Percentiles rank a stretch among this genome's conserved stretches.
phyloP scores from a whole-genome alignment of 352 stramenopile species.

The Pythium vanterpoolii region DNA sequence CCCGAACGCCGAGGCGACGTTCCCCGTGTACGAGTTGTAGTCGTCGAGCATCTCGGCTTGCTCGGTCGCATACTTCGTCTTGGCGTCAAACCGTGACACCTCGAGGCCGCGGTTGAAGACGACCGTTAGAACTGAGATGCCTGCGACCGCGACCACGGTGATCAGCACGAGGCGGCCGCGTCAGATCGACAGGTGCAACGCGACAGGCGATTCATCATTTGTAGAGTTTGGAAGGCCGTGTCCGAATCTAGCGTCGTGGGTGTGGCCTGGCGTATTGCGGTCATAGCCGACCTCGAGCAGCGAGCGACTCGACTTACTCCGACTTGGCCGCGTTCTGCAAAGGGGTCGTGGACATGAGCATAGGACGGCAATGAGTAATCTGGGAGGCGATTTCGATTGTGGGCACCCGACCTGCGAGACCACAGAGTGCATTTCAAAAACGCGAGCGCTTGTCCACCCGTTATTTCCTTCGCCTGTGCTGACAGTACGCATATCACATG shows the following conservation, averaged over 20 bases:
- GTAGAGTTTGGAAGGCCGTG: not conserved
- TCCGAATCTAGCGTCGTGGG: not conserved
- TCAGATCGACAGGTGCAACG: not conserved
- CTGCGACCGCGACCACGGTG: not conserved
- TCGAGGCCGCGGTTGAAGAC: not conserved
- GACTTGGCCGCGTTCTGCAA: not conserved
- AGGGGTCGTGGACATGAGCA: not conserved
- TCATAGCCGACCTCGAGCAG: not conserved
- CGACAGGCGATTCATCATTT: not conserved
- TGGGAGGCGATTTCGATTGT: slow-evolving; percentile 19
- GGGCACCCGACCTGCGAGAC: no score
- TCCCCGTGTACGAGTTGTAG: slow-evolving; percentile 3
- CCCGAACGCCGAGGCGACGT: not conserved
- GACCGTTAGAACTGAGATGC: not conserved
- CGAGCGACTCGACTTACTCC: not conserved
- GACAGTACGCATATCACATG: no score
- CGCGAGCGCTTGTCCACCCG: no score
- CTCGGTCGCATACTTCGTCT: not conserved
- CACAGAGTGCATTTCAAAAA: no score
- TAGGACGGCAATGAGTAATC: not conserved
- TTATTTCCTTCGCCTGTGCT: no score
- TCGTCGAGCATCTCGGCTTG: not conserved
- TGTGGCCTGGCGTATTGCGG: not conserved
- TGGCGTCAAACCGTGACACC: not conserved
- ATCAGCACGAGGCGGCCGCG: not conserved